Evolutionary conservation across 441 rosid genomes (phyloP).

Genomic region (Erodium texanum): DNA sequence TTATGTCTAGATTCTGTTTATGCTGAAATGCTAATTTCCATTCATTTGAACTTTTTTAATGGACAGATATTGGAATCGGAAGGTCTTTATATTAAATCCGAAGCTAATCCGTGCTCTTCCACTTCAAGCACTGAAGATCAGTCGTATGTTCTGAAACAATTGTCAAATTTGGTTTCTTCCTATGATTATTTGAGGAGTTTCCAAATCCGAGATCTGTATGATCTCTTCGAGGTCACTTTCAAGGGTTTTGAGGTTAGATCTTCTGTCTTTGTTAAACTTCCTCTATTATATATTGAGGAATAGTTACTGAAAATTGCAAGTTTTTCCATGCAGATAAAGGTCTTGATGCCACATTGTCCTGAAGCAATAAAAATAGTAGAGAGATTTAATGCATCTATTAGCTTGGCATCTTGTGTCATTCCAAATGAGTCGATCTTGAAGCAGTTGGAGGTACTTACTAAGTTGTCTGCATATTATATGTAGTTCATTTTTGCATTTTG

Average conservation of each 20-base stretch:
- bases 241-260: slow-evolving; percentile 51
- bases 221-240: slow-evolving; percentile 48
- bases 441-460: slow-evolving; percentile 65
- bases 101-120: slow-evolving; percentile 27
- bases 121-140: slow-evolving; percentile 31
- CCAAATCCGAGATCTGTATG: slow-evolving; percentile 46
- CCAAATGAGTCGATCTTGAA: slow-evolving; percentile 56
- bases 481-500: background rate
- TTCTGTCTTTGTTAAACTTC: slow-evolving; percentile 16
- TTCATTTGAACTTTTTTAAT: slow-evolving; percentile 19
- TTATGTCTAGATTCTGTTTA: slow-evolving; percentile 2
- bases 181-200: slow-evolving; percentile 25
- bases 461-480: background rate
- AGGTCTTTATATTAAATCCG: slow-evolving; percentile 41
- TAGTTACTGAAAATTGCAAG: slow-evolving; percentile 19
- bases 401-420: slow-evolving; percentile 50
- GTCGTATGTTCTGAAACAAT: slow-evolving; percentile 25
- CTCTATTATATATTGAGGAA: slow-evolving; percentile 11
- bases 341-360: slow-evolving; percentile 32
- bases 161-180: slow-evolving; percentile 27
- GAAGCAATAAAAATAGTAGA: slow-evolving; percentile 42
- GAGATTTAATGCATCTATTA: slow-evolving; percentile 43
- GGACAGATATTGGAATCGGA: slow-evolving; percentile 50
- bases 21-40: slow-evolving; percentile 7
- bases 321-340: slow-evolving; percentile 46